phyloP scores from a whole-genome alignment of 129 eudicot species.

The Saussurea involucrata region DNA sequence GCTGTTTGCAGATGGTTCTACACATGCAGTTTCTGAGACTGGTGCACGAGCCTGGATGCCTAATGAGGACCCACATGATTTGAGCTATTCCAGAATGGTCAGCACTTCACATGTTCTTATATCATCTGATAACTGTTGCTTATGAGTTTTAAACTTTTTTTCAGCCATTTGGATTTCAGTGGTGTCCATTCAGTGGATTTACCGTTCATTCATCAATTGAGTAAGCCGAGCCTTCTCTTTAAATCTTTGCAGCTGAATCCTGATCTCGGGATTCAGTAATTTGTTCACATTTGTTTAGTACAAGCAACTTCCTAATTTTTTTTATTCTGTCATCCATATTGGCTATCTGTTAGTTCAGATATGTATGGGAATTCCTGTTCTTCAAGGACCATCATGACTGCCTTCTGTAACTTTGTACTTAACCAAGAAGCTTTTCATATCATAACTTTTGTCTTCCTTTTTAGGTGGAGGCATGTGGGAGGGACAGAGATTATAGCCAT shows the following conservation, averaged over 20 bases:
- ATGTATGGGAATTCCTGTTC: background rate
- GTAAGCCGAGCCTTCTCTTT: conserved; percentile 37
- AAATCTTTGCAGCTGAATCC: conserved; percentile 3
- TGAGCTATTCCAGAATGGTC: conserved; percentile 43
- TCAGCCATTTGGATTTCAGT: conserved; percentile 58
- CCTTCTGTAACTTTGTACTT: background rate
- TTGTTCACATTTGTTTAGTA: background rate
- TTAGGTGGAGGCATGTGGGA: background rate
- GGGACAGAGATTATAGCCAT: background rate
- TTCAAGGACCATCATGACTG: background rate
- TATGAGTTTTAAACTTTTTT: conserved; percentile 21
- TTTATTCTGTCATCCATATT: background rate
- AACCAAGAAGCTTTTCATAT: background rate
- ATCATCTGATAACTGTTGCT: conserved; percentile 4
- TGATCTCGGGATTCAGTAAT: background rate
- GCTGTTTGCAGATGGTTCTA: conserved; percentile 69
- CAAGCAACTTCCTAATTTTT: background rate
- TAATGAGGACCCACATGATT: conserved; percentile 33
- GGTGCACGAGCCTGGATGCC: conserved; percentile 36
- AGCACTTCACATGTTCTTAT: conserved; percentile 13
- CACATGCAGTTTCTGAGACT: conserved; percentile 40
- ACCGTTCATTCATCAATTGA: conserved; percentile 47
- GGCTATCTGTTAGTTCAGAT: background rate
- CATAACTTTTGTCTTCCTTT: background rate
- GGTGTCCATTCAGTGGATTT: conserved; percentile 53